Base-by-base conservation (phyloP, 2,329 filamentous ascomycete species). In the Colletotrichum sp. region DNA sequence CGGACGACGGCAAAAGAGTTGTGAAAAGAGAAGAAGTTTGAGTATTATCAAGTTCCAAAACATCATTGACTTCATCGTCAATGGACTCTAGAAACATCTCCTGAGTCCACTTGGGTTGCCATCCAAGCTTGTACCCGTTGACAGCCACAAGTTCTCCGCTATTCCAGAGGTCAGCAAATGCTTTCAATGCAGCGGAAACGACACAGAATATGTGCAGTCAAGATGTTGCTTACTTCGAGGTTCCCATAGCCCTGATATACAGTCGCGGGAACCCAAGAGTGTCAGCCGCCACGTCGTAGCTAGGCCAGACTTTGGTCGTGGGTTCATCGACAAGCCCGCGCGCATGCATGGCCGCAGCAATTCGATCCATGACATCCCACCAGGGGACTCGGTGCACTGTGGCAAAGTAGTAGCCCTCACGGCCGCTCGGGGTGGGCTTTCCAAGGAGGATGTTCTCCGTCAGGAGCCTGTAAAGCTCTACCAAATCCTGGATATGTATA, bases 331-430 rank as follows among this genome's bases (percentile, higher is more conserved):
- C 79, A 7, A 85, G 81, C 8, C 81, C 82, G 3, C 82, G 82
- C 2, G 79, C 77, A 13, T 84, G 49, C 13, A 86, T 72, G 0
- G 65, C 71, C 29, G 78, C 25, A 0, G 83, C 81, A 11, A 86
- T 71, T 8, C 77, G 69, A 2, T 83, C 72, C 79, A 82, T 79
- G 30, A 83, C 64, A 1, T 80, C 79, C 82, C 82, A 84, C 79
- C 81, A 83, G 11, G 78, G 71, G 0, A 76, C 63, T 9, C 76
- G 78, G 44, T 86, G 83, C 5, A 80, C 80, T 15, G 80, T 67
- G 6, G 79, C 79, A 55, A 85, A 85, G 72, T 84, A 84, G 71
- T 84, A 85, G 2, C 84, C 83, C 0, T 84, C 71, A 19, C 80
- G 78, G 0, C 82, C 82, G 39, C 71, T 82, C 3, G 82, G 80